Conservation (phyloP, 208 protist species). For the Herpetomonas muscarum region DNA sequence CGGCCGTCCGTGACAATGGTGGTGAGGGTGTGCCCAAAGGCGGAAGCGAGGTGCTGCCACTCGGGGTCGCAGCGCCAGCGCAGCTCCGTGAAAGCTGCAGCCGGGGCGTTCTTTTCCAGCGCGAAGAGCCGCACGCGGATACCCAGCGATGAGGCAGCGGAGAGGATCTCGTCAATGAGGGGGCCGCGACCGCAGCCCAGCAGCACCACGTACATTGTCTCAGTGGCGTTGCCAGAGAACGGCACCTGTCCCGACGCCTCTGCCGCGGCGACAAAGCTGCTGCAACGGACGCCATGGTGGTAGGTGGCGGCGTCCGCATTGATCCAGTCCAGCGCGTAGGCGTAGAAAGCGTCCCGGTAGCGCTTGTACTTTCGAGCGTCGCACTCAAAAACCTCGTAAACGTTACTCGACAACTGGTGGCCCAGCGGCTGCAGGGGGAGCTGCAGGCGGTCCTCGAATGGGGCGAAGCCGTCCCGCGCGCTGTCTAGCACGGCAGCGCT, state of each 20-base stretch:
- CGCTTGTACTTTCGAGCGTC: slow-evolving; percentile 96
- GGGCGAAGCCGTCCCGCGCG: slow-evolving; percentile 48
- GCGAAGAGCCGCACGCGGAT: slow-evolving; percentile 90
- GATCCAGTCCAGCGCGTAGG: slow-evolving; percentile 66
- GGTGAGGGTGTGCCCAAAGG: slow-evolving; percentile 85
- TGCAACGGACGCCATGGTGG: slow-evolving; percentile 21
- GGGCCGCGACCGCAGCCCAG: slow-evolving; percentile 97
- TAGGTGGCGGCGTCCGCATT: slow-evolving; percentile 18
- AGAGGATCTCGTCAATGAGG: slow-evolving; percentile 86
- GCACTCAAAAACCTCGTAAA: slow-evolving; percentile 98
- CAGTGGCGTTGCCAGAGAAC: no score
- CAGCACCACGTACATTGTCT: slow-evolving; percentile 89
- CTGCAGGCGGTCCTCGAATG: slow-evolving; percentile 91
- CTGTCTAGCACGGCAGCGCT: slow-evolving; percentile 35
- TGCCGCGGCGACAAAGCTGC: no score
- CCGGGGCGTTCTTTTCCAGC: slow-evolving; percentile 98
- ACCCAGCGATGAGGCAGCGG: slow-evolving; percentile 63
- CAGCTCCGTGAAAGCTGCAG: slow-evolving; percentile 87
- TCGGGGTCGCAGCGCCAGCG: slow-evolving; percentile 48
- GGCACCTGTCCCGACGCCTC: no score
- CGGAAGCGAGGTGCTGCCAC: slow-evolving; percentile 45
- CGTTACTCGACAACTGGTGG: slow-evolving; percentile 96
- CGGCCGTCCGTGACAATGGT: slow-evolving; percentile 91
- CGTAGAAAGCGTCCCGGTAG: slow-evolving; percentile 88
- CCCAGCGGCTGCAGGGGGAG: slow-evolving; percentile 96